phyloP scores from a whole-genome alignment of 2,329 filamentous ascomycete species.

The Microdochium nivale region DNA sequence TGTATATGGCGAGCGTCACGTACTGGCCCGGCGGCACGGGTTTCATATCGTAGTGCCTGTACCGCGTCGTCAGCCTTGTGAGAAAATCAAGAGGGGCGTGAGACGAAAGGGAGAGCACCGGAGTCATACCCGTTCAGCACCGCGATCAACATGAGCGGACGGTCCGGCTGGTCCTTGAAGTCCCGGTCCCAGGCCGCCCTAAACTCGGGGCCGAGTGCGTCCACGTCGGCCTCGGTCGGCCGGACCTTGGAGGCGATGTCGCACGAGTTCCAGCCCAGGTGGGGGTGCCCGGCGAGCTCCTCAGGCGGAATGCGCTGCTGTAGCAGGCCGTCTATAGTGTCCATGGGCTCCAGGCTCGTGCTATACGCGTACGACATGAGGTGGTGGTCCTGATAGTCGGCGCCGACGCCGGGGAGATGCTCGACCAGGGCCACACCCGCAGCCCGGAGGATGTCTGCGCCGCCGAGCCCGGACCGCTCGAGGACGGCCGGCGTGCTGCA shows the following conservation, averaged over 20 bases:
- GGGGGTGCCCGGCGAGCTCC: constrained; percentile 8
- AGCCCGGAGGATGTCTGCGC: constrained; percentile 31
- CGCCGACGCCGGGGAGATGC: constrained; percentile 36
- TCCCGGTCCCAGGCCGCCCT: constrained; percentile 40
- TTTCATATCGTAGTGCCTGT: background rate
- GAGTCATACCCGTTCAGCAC: constrained; percentile 13
- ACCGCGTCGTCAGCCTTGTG: too few relatives aligned
- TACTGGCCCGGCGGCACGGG: constrained; percentile 33
- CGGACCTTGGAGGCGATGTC: constrained; percentile 44
- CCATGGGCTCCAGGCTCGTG: constrained; percentile 29
- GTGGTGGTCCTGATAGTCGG: constrained; percentile 43
- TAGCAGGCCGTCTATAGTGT: constrained; percentile 30
- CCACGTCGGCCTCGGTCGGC: constrained; percentile 41
- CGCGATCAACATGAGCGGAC: constrained; percentile 13
- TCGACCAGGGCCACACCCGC: constrained; percentile 21
- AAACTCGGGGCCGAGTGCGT: constrained; percentile 40
- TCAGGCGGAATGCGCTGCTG: constrained; percentile 12
- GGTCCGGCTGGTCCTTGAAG: constrained; percentile 24
- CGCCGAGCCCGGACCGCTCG: constrained; percentile 42
- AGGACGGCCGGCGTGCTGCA: constrained; percentile 35
- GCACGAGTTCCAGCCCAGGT: constrained; percentile 47
- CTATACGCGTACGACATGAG: constrained; percentile 41
- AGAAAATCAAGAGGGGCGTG: too few relatives aligned
- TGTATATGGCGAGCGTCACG: constrained; percentile 39
- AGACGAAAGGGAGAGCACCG: too few relatives aligned